These are phyloP conservation scores for Phytopythium litorale DNA, from an alignment of 352 stramenopile genomes.

Conservation along the genomic window DNA sequence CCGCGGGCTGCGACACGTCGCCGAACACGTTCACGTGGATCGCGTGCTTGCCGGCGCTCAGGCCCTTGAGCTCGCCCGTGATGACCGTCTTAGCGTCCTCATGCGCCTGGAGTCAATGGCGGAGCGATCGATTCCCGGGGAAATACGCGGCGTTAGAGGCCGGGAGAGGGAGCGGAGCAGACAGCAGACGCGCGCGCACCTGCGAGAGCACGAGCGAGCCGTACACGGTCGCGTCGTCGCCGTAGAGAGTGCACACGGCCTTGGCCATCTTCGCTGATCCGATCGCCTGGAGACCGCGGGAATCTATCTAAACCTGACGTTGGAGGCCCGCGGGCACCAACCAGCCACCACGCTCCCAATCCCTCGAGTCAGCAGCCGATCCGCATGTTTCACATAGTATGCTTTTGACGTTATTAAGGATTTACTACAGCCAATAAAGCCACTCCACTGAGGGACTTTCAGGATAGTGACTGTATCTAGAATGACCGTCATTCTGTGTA, in stretches of 20 bases:
- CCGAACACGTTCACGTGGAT: slow-evolving; percentile 95
- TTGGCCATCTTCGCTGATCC: slow-evolving; percentile 58
- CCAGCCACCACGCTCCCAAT: neutral
- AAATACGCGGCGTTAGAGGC: neutral
- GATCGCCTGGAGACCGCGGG: neutral
- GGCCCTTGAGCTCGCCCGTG: slow-evolving; percentile 73
- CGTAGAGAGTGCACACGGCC: slow-evolving; percentile 85
- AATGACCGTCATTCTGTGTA: neutral
- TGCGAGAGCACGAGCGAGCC: slow-evolving; percentile 79
- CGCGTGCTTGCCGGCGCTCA: slow-evolving; percentile 91
- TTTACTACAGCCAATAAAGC: neutral
- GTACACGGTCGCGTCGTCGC: slow-evolving; percentile 77
- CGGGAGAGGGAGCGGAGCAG: neutral
- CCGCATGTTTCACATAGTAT: neutral
- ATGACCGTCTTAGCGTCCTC: slow-evolving; percentile 88
- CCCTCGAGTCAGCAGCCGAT: neutral
- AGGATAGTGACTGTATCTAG: neutral
- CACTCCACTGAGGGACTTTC: neutral
- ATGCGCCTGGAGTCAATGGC: slow-evolving; percentile 35
- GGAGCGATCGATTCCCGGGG: neutral
- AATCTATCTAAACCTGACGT: neutral
- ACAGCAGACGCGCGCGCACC: slow-evolving; percentile 16
- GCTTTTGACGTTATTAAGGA: neutral
- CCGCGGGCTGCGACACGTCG: slow-evolving; percentile 86
- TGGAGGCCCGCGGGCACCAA: neutral